Evolutionary conservation across 1,284 basidiomycete genomes (phyloP), one percentile per base, ranked within the genome.

Genomic region (Puccinia polysora): DNA sequence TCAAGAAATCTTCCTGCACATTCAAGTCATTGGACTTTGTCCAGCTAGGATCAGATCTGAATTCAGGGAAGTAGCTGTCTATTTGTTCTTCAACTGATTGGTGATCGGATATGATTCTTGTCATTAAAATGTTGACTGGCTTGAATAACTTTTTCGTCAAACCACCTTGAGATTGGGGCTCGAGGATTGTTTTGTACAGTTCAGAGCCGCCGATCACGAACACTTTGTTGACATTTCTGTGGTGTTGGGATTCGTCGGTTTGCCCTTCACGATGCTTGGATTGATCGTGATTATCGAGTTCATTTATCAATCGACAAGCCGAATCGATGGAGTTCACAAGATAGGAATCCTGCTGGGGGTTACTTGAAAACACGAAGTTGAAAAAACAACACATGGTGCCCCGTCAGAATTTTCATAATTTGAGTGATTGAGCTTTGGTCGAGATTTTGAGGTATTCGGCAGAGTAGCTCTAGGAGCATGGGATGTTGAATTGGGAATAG

Each of bases 141-240:
- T 80, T 49, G 80, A 75, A 50, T 4, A 2, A 20, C 32, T 64
- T 25, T 34, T 23, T 49, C 2, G 30, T 34, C 2, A 30, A 8
- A 25, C 20, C 32, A 6, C 8, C 15, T 2, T 32, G 18, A 10
- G 25, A n/a, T 25, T 14, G 0, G 0, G 49, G 12, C 15, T 81
- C 80, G 18, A 93, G 83, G 18, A 86, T 82, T 74, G 89, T 86
- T 38, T 83, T 82, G 83, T 97, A 97, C 28, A 97, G 81, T 58
- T 89, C 86, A 10, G 90, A 87, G 5, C 96, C 95, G 40, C 95
- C 95, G 38, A 96, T 95, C 74, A 97, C 82, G 81, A 97, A 98
- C 14, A 79, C 76, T 45, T 82, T 79, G 62, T 78, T 7, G 47
- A 32, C 38, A 50, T 15, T 28, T 52, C 47, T 2, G 74, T 73